A percentile compares a stretch with the other conserved stretches of the same genome.
Evolutionary conservation across 805 yeast species (phyloP).

Genomic region (Sugiyamaella americana): DNA sequence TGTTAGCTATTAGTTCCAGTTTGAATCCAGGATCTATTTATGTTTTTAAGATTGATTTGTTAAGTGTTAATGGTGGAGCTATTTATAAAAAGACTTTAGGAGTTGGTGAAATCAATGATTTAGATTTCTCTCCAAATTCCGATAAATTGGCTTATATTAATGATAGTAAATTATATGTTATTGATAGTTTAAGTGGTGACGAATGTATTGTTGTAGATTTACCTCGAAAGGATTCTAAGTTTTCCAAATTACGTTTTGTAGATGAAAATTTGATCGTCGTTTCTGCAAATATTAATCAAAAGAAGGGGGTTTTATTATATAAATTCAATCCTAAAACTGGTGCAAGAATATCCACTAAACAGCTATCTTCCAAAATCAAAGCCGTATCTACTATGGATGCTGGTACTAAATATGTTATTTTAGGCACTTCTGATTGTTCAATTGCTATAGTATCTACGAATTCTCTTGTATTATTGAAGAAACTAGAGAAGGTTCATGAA

Average conservation of each 20-base stretch:
- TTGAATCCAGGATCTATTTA: constrained; percentile 57
- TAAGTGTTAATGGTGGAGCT: constrained; percentile 36
- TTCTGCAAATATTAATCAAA: constrained; percentile 39
- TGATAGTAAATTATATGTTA: constrained; percentile 44
- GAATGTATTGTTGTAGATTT: constrained; percentile 18
- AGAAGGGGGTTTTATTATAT: constrained; percentile 37
- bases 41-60: constrained; percentile 50
- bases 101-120: constrained; percentile 46
- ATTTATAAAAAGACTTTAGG: constrained; percentile 24
- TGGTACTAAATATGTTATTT: constrained; percentile 44
- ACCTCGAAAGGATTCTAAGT: constrained; percentile 19
- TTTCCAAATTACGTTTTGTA: constrained; percentile 42
- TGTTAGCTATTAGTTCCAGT: constrained; percentile 67
- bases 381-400: constrained; percentile 44
- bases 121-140: constrained; percentile 63
- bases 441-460: constrained; percentile 49
- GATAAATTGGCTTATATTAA: constrained; percentile 61
- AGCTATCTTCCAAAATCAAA: constrained; percentile 14
- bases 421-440: constrained; percentile 64
- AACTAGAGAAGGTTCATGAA: constrained; percentile 57
- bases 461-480: constrained; percentile 46
- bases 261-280: constrained; percentile 33
- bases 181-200: constrained; percentile 45
- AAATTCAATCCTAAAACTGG: constrained; percentile 24
- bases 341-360: constrained; percentile 1